These are phyloP conservation scores for Meyerozyma elateridarum DNA, from an alignment of 1,139 yeast genomes.

Conservation along the genomic window DNA sequence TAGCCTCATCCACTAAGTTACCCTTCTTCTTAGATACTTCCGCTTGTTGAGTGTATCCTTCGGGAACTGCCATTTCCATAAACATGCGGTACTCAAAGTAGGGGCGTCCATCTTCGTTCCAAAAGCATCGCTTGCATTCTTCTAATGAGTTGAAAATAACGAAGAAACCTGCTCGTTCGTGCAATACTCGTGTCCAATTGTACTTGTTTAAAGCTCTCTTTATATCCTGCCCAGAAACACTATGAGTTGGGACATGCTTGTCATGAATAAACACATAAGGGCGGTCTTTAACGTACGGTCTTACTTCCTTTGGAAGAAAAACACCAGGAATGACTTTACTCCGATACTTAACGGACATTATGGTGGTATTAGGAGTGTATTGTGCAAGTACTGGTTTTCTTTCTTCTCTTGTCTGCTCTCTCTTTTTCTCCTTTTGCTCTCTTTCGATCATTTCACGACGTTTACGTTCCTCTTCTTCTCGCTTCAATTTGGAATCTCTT, in stretches of 20 bases:
- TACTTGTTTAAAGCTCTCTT: conserved; percentile 50
- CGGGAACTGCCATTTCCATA: conserved; percentile 54
- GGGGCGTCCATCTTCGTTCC: conserved; percentile 58
- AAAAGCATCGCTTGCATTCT: conserved; percentile 66
- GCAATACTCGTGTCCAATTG: conserved; percentile 61
- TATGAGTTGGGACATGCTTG: conserved; percentile 47
- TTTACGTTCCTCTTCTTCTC: conserved; percentile 30
- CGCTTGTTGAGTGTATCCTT: conserved; percentile 16
- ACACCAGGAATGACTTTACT: conserved; percentile 31
- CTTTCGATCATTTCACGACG: conserved; percentile 10
- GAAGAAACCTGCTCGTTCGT: conserved; percentile 64
- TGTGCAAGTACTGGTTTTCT: conserved; percentile 9
- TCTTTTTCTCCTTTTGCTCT: conserved; percentile 7
- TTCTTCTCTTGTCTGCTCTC: conserved; percentile 4
- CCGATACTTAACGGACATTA: conserved; percentile 28
- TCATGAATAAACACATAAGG: conserved; percentile 57
- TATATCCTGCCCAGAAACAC: conserved; percentile 49
- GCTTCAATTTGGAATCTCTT: conserved; percentile 18
- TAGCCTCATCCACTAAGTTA: conserved; percentile 53
- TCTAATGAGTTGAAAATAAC: conserved; percentile 59
- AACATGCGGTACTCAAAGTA: conserved; percentile 46
- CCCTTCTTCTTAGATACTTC: conserved; percentile 12
- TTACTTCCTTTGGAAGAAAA: conserved; percentile 42
- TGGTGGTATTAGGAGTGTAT: conserved; percentile 31
- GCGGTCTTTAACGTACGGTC: conserved; percentile 44